A percentile compares a stretch with the other conserved stretches of the same genome.
Conservation (phyloP, 2,329 filamentous ascomycete genomes). For the Chrysoporthe deuterocubensis region DNA sequence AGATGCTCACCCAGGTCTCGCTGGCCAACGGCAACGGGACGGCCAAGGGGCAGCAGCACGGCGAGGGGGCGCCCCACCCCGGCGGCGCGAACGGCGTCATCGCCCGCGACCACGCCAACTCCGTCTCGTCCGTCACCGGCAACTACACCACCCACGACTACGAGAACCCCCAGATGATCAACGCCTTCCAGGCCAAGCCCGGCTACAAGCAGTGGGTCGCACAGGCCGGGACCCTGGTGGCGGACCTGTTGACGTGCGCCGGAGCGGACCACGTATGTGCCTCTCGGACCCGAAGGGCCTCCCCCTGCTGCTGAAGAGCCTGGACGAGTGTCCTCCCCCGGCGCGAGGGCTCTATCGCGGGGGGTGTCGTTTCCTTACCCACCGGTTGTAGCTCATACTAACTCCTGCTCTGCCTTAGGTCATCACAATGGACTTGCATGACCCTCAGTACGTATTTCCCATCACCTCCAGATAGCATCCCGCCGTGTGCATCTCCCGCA, state of each 20-base stretch:
- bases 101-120: conserved; percentile 44
- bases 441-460: conserved; percentile 65
- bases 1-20: conserved; percentile 71
- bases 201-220: conserved; percentile 99
- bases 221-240: conserved; percentile 92
- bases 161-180: conserved; percentile 60
- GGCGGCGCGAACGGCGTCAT: conserved; percentile 42
- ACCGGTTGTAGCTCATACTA: conserved; percentile 12
- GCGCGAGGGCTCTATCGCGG: too few relatives aligned
- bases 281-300: conserved; percentile 11
- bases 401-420: conserved; percentile 48
- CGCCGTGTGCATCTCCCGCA: background rate
- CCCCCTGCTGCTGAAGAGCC: conserved; percentile 10
- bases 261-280: conserved; percentile 83
- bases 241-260: conserved; percentile 91
- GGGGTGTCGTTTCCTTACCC: background rate
- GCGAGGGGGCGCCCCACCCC: conserved; percentile 33
- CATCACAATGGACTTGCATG: conserved; percentile 96
- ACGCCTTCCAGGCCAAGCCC: conserved; percentile 75
- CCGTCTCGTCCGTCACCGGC: conserved; percentile 46
- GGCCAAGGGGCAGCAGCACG: conserved; percentile 38
- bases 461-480: background rate
- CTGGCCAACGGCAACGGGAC: conserved; percentile 53
- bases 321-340: background rate
- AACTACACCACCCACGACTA: conserved; percentile 69